Base-by-base conservation (phyloP, 208 protist genomes). In the Crithidia bombi region DNA sequence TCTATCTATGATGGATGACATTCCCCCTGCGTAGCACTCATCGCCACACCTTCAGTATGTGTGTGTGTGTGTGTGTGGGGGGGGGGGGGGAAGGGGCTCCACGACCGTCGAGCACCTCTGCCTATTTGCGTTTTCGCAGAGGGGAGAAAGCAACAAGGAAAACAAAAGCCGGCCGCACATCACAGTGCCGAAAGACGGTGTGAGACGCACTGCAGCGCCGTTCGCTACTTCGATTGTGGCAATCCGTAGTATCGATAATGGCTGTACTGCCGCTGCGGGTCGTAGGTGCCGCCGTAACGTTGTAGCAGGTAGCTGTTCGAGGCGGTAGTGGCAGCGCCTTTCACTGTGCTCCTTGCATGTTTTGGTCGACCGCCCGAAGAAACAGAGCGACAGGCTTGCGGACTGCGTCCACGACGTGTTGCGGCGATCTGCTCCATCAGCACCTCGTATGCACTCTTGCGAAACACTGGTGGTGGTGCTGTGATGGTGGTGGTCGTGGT, bases 231-330 rank as follows among this genome's bases (percentile, higher is more conserved):
- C 33, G 51, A 58, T 26, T 47, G 69, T 72, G 71, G 58, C 25
- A 86, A 55, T 19, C 81, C 89, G 78, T 91, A 58, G 65, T 87
- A 76, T 21, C 85, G 85, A 58, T 92, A 95, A 50, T 91, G 68
- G 54, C 68, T 67, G 76, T 92, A 95, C 56, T 85, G 83, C 36
- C 75, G 81, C 52, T 89, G 85, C 23, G 71, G 68, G 19, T 75
- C 69, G 65, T 75, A 91, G 4, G 71, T 58, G 17, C 89, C 86
- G 14, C 89, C 85, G 61, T 95, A 95, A 23, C 90, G 82, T 38
- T 80, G 69, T 19, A 95, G 79, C 9, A 93, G 65, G 64, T 93
- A 95, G 38, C 81, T 83, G 33, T 77, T 75, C 36, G 69, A 79
- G 19, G 72, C 38, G 19, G 63, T 64, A 0, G 17, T 21, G 5